A percentile compares a stretch with the other conserved stretches of the same genome.
Evolutionary conservation across 768 basidiomycete genomes (phyloP).

Genomic region (Lanmaoa rubissima): DNA sequence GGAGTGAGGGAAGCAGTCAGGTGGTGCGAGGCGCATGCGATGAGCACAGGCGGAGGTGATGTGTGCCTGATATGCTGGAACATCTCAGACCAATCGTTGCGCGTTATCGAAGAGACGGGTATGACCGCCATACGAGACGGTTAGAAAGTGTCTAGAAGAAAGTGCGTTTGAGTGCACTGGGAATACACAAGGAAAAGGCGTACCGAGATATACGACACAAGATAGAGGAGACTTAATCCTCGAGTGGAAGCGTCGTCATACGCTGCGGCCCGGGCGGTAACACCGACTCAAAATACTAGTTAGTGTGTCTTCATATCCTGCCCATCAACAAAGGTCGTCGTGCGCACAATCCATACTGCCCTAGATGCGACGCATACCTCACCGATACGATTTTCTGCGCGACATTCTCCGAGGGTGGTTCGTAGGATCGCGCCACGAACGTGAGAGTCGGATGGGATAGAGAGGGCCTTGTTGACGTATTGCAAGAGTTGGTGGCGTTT

Average conservation of each 20-base stretch:
- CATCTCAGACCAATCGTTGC: conserved; percentile 50
- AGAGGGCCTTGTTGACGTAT: not conserved
- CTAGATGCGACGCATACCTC: conserved; percentile 45
- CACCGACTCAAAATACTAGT: conserved; percentile 59
- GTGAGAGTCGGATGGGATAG: too few species aligned
- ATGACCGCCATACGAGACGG: too few species aligned
- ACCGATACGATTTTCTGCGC: conserved; percentile 61
- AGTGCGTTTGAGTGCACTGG: not conserved
- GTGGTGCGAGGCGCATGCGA: too few species aligned
- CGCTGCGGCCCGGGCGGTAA: too few species aligned
- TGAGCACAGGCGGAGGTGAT: too few species aligned
- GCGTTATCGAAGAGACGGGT: conserved; percentile 72
- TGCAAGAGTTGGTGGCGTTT: too few species aligned
- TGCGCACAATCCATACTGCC: not conserved
- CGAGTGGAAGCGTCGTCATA: too few species aligned
- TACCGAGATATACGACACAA: conserved; percentile 25
- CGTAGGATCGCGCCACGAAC: conserved; percentile 78
- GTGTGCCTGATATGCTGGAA: conserved; percentile 6
- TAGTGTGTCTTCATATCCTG: too few species aligned
- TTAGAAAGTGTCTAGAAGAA: conserved; percentile 47
- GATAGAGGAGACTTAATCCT: not conserved
- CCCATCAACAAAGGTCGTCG: conserved; percentile 10
- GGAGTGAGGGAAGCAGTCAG: conserved; percentile 47
- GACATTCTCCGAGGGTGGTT: conserved; percentile 74
- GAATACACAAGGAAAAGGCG: not conserved